Evolutionary conservation across 148 eudicot species (phyloP), one percentile per base, ranked within the genome.

Genomic region (Vaccinium macrocarpon): DNA sequence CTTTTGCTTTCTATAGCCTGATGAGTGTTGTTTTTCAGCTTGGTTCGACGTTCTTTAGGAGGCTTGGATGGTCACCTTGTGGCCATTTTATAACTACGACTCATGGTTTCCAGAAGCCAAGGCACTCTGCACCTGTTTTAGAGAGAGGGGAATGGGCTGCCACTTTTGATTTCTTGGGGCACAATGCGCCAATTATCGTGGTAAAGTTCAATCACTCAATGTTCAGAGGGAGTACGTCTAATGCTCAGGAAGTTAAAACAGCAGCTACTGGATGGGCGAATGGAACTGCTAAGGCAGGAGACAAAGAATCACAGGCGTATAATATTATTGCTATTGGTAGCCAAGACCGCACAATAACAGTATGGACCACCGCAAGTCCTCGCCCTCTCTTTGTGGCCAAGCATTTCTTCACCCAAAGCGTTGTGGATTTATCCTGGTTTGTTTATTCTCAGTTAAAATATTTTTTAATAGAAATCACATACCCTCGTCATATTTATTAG

Each of bases 71-170:
- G 99, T 95, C 99, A 49, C 99, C 98, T 59, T 96, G 99, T 87
- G 99, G 99, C 62, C 98, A 96, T 88, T 96, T 94, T 86, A 90
- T 97, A 86, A 97, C 99, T 19, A 97, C 99, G 4, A 97, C 98
- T 78, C 98, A 97, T 88, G 98, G 99, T 83, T 97, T 95, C 84
- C 98, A 97, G 86, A 97, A 97, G 87, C 99, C 99, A 6, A 92
- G 98, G 78, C 99, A 96, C 86, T 96, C 99, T 64, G 99, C 99
- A 79, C 99, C 99, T 85, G 99, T 96, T 82, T 88, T 96, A 49
- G 99, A 96, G 91, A 90, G 99, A 91, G 99, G 98, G 49, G 99
- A 96, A 86, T 96, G 98, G 99, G 91, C 97, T 84, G 99, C 99
- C 29, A 96, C 98, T 56, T 96, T 96, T 88, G 99, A 97, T 90